These are phyloP conservation scores for Mycena capillaripes DNA, from an alignment of 768 basidiomycete genomes.

Conservation along the genomic window DNA sequence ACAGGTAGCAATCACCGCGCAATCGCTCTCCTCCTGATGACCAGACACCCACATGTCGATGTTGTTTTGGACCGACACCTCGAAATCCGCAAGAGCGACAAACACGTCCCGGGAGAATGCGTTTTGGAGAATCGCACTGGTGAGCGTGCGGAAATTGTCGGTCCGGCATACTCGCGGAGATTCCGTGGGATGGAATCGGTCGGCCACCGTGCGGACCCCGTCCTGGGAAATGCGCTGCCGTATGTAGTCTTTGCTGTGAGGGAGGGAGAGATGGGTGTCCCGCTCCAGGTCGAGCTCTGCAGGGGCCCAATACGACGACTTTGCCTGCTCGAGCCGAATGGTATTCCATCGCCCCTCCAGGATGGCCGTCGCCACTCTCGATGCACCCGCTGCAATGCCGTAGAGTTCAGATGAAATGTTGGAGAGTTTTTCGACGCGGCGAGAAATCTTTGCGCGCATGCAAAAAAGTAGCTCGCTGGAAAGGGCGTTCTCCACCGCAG, in stretches of 20 bases:
- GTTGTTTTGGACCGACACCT: too few relatives aligned
- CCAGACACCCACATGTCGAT: too few relatives aligned
- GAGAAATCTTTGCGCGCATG: conserved; percentile 53
- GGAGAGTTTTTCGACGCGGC: conserved; percentile 55
- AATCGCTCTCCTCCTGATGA: too few relatives aligned
- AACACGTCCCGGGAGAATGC: conserved; percentile 6
- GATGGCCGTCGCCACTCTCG: conserved; percentile 35
- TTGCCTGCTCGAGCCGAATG: conserved; percentile 42
- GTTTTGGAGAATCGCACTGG: not conserved
- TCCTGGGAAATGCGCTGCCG: conserved; percentile 12
- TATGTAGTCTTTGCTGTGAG: conserved; percentile 45
- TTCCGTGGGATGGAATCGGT: not conserved
- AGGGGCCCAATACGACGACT: conserved; percentile 42
- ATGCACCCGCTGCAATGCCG: conserved; percentile 34
- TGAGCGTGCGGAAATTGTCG: not conserved
- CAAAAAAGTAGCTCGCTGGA: conserved; percentile 53
- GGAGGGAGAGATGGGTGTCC: conserved; percentile 52
- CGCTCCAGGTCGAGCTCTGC: conserved; percentile 40
- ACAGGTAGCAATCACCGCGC: too few relatives aligned
- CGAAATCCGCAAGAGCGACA: too few relatives aligned
- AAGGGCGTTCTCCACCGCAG: too few relatives aligned
- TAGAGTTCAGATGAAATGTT: conserved; percentile 38
- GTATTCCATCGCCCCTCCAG: conserved; percentile 52
- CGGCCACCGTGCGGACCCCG: conserved; percentile 18
- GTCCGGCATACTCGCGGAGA: not conserved